Base-by-base conservation (phyloP, 495 filamentous ascomycete species). In the Annulohypoxylon moriforme region DNA sequence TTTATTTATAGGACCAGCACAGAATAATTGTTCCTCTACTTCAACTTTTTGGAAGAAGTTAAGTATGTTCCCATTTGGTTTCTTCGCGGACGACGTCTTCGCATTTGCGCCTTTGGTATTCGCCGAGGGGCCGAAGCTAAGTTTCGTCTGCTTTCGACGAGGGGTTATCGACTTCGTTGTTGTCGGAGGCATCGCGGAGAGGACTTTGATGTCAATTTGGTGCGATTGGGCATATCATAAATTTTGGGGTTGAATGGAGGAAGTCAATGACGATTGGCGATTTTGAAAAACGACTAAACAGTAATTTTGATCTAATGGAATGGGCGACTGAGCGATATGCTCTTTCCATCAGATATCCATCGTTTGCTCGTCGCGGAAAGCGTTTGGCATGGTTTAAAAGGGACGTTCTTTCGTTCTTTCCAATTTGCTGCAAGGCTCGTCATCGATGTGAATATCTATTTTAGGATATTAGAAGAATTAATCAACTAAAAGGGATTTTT, bases 21-120 rank as follows among this genome's bases (percentile, higher is more conserved):
- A 65, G 55, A 80, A 76, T 6, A 76, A 63, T 38, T 75, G 74
- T 20, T 79, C 78, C 11, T 77, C 77, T 9, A 76, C 72, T 50
- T 79, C 77, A 5, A 77, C 74, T 56, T 80, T 80, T 18, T 77
- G 77, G 69, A 80, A 80, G 71, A 79, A 80, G 52, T 71, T 80
- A 16, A 80, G 67, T 52, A 97, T 96, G 69, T 90, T 97, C 10
- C 82, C 83, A 78, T 96, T 96, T 5, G 85, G 67, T 46, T 71
- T 67, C 59, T 78, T 78, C 44, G 44, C 65, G 34, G 46, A 57
- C 0, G 68, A 66, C 1, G 67, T 69, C 58, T 74, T 77, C 6
- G 53, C 57, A 14, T 60, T 71, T 6, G 50, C 60, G 55, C 57
- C 47, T 44, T 73, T 60, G 46, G 56, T 47, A 50, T 47, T 33